Evolutionary conservation across 176 grass and related monocot genomes (phyloP).

Genomic region (Musa troglodytarum): DNA sequence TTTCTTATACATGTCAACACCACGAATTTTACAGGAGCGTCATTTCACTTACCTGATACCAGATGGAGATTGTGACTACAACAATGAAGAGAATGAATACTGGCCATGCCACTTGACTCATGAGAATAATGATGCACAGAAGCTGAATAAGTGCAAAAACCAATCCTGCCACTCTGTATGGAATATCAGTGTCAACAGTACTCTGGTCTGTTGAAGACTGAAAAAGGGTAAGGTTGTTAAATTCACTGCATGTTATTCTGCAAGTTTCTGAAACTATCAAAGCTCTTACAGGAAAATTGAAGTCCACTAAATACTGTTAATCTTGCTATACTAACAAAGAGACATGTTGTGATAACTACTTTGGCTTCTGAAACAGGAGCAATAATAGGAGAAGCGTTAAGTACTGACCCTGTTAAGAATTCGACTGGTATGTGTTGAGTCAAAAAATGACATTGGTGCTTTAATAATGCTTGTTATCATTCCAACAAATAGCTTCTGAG

Average conservation of each 20-base stretch:
- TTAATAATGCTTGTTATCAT: conserved; percentile 60
- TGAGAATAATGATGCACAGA: conserved; percentile 63
- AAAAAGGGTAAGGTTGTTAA: conserved; percentile 15
- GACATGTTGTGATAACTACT: not conserved
- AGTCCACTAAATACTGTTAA: not conserved
- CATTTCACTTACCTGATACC: conserved; percentile 57
- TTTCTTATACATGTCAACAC: not conserved
- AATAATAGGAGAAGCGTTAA: not conserved
- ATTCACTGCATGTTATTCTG: not conserved
- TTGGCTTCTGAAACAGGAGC: not conserved
- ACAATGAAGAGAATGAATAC: conserved; percentile 71
- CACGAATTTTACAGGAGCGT: not conserved
- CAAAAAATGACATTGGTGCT: conserved; percentile 74
- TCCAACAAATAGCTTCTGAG: conserved; percentile 56
- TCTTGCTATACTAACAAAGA: not conserved
- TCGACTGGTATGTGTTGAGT: conserved; percentile 65
- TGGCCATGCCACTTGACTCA: conserved; percentile 89
- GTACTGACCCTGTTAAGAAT: conserved; percentile 79
- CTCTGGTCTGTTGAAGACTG: conserved; percentile 86
- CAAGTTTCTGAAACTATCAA: not conserved
- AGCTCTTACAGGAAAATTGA: not conserved
- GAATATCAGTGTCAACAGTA: conserved; percentile 79
- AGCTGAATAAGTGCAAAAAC: conserved; percentile 84
- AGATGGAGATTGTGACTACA: conserved; percentile 54
- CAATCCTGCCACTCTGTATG: conserved; percentile 78